Conservation (phyloP, 208 protist species). For the Crithidia thermophila region DNA sequence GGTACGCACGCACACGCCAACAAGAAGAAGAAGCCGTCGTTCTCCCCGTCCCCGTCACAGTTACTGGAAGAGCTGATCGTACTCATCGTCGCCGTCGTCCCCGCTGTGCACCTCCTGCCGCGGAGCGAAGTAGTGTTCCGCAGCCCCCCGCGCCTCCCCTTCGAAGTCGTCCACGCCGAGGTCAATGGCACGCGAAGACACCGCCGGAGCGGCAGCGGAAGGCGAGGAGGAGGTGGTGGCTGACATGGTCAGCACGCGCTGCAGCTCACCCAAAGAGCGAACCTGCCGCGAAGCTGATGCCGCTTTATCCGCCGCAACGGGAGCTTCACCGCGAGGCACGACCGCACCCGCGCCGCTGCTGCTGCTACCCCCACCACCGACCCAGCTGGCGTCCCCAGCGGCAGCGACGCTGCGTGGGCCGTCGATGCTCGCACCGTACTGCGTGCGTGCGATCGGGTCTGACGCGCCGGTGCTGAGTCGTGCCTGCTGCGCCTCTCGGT, state of each 20-base stretch:
- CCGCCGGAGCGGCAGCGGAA: not conserved
- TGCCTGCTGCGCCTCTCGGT: constrained; percentile 24
- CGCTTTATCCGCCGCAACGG: too few relatives aligned
- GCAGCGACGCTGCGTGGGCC: constrained; percentile 2
- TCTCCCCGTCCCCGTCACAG: not conserved
- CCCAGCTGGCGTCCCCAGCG: not conserved
- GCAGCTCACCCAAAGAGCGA: constrained; percentile 31
- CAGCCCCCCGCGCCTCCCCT: constrained; percentile 35
- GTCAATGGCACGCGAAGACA: constrained; percentile 6
- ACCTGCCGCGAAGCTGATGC: constrained; percentile 22
- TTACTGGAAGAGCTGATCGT: constrained; percentile 40
- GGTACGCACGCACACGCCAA: not conserved
- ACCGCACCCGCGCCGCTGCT: not conserved
- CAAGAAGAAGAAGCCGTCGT: constrained; percentile 11
- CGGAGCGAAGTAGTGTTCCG: constrained; percentile 49
- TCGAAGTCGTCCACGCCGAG: constrained; percentile 34
- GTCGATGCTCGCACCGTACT: constrained; percentile 7
- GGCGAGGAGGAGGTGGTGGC: too few relatives aligned
- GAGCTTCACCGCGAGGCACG: too few relatives aligned
- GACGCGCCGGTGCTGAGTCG: constrained; percentile 13
- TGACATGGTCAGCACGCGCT: constrained; percentile 27
- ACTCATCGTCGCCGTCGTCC: constrained; percentile 40
- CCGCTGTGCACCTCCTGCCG: constrained; percentile 29
- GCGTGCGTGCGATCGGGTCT: not conserved
- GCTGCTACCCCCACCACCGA: not conserved